Evolutionary conservation across 768 basidiomycete genomes (phyloP), one percentile per base, ranked within the genome.

Genomic region (Dendrothele bispora): DNA sequence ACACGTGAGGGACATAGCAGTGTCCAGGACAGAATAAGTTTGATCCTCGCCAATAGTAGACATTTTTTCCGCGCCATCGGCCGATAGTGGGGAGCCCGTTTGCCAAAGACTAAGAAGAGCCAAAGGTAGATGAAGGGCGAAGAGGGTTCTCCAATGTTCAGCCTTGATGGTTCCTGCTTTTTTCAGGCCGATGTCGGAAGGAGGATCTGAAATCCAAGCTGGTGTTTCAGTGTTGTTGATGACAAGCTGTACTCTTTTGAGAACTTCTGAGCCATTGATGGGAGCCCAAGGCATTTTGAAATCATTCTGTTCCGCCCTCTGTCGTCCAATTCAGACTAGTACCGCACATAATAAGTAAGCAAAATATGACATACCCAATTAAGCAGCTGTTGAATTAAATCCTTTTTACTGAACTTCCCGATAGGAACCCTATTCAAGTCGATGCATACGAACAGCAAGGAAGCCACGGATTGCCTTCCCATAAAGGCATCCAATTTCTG

Each of bases 91-190:
- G 8, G 29, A 20, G 5, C 39, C 20, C 0, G 15, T 24, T 21
- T 59, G 38, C 52, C 61, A 63, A 5, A 61, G 22, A 15, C 56
- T 58, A 11, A 61, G 45, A 1, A 66, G 39, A 0, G 57, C 51
- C 1, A 66, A 18, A 0, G 61, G 62, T 1, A 66, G 35, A 28
- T 58, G 53, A 15, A 61, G 35, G 0, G 35, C 52, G n/a, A 37
- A 36, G 1, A 59, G 7, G 0, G 44, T 44, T 1, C 48, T 18
- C 61, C 63, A 66, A 27, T 64, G 26, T 3, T 64, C 60, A 2
- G 61, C 59, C 37, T 65, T 66, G 20, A 66, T 36, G 0, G 44
- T 62, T 3, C 65, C 58, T 7, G 53, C 59, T 17, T 5, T 25
- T 2, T 30, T 18, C 6, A 29, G 18, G 1, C 57, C 56, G 36